Conservation (phyloP, 2,329 filamentous ascomycete species). For the Diaporthe sp. region DNA sequence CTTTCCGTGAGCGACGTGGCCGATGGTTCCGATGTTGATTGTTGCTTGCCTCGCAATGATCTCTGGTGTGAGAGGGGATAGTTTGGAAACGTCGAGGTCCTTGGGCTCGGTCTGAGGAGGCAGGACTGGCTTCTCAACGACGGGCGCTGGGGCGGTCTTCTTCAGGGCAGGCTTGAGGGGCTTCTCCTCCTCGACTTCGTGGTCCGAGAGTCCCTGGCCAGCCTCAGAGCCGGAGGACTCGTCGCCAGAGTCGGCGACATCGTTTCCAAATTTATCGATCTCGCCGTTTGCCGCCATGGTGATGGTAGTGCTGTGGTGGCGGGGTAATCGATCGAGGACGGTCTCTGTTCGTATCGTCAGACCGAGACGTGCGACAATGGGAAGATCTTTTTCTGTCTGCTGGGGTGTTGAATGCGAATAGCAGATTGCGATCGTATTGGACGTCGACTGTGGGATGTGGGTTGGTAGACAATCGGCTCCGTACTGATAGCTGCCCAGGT, state of each 20-base stretch:
- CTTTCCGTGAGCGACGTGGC: constrained; percentile 98
- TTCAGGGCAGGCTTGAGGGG: constrained; percentile 89
- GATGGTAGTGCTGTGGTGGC: constrained; percentile 33
- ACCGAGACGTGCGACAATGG: background rate
- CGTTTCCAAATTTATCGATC: constrained; percentile 75
- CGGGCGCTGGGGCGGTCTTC: constrained; percentile 74
- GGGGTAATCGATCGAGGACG: constrained; percentile 17
- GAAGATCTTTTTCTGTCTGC: background rate
- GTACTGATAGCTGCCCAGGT: background rate
- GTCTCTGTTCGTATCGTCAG: background rate
- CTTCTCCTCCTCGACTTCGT: constrained; percentile 74
- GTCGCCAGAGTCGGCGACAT: constrained; percentile 75
- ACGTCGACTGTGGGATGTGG: background rate
- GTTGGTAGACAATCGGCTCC: background rate
- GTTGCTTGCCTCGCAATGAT: constrained; percentile 98
- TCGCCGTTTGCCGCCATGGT: constrained; percentile 67
- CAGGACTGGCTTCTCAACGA: constrained; percentile 65
- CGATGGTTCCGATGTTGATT: constrained; percentile 99
- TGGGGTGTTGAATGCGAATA: background rate
- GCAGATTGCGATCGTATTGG: background rate
- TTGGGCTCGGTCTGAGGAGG: constrained; percentile 95
- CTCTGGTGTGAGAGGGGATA: constrained; percentile 91
- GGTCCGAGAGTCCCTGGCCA: constrained; percentile 66
- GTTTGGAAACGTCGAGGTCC: constrained; percentile 83
- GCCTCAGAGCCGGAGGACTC: constrained; percentile 73